Conservation (phyloP, 169 alveolate species). For the Eimeria falciformis region DNA sequence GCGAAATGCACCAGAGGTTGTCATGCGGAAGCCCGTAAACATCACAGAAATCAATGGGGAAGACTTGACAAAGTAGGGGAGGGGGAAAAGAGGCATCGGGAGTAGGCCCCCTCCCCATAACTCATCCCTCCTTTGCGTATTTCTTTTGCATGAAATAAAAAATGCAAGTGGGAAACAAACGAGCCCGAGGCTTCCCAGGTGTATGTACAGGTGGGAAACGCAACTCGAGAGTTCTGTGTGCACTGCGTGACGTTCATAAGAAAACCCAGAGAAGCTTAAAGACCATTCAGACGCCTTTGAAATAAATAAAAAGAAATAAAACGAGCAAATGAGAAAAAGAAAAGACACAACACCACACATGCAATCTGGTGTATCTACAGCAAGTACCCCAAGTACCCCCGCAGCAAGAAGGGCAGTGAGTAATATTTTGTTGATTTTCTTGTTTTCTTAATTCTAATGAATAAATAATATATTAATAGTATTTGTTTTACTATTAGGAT, state of each 20-base stretch:
- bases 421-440: neutral
- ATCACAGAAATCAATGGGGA: neutral
- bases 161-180: neutral
- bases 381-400: neutral
- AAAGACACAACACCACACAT: neutral
- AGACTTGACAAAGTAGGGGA: slow-evolving; percentile 43
- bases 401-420: neutral
- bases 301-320: too few relatives aligned
- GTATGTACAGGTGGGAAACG: slow-evolving; percentile 1
- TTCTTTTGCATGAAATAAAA: slow-evolving; percentile 30
- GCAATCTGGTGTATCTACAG: neutral
- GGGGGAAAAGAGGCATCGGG: slow-evolving; percentile 63
- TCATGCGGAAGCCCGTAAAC: slow-evolving; percentile 25
- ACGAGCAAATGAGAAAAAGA: too few relatives aligned
- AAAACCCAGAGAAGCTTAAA: neutral
- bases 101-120: slow-evolving; percentile 72
- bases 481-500: too few relatives aligned
- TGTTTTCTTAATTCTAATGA: too few relatives aligned
- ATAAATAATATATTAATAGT: too few relatives aligned
- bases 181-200: slow-evolving; percentile 30
- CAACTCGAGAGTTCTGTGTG: neutral
- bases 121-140: slow-evolving; percentile 45
- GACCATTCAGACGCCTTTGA: neutral
- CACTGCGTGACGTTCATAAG: neutral
- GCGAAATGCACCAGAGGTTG: neutral